Evolutionary conservation across 1,284 basidiomycete genomes (phyloP).

Genomic region (Hymenochaete sp.): DNA sequence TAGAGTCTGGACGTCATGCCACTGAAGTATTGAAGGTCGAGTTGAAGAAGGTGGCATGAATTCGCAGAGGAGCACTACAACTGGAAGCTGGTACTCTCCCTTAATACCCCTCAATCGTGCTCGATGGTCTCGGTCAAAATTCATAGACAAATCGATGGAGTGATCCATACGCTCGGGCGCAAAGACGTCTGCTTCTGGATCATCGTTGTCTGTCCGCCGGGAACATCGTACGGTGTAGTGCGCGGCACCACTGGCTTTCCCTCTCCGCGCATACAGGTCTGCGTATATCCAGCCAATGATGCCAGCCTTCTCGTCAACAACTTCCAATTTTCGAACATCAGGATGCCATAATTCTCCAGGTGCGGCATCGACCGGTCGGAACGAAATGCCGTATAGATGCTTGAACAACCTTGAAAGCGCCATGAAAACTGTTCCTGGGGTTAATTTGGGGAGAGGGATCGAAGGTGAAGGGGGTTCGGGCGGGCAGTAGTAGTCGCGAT

Average conservation of each 20-base stretch:
- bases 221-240: conserved; percentile 98
- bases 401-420: conserved; percentile 80
- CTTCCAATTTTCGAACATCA: conserved; percentile 86
- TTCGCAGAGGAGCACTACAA: conserved; percentile 89
- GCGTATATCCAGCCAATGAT: conserved; percentile 92
- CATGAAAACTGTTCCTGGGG: conserved; percentile 80
- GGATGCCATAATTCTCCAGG: conserved; percentile 85
- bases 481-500: conserved; percentile 83
- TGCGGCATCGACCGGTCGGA: conserved; percentile 58
- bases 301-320: conserved; percentile 81
- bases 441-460: conserved; percentile 61
- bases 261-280: conserved; percentile 79
- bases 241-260: conserved; percentile 87
- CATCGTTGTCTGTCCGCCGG: conserved; percentile 84
- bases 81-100: conserved; percentile 79
- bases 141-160: conserved; percentile 36
- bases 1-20: conserved; percentile 92
- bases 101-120: conserved; percentile 48
- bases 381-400: conserved; percentile 79
- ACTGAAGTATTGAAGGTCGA: conserved; percentile 70
- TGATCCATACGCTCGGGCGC: conserved; percentile 34
- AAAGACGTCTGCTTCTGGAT: conserved; percentile 56
- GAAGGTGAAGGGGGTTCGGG: conserved; percentile 66
- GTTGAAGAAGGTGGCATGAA: conserved; percentile 61
- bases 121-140: conserved; percentile 56